Base-by-base conservation (phyloP, 768 basidiomycete genomes). In the Termitomyces sp. region DNA sequence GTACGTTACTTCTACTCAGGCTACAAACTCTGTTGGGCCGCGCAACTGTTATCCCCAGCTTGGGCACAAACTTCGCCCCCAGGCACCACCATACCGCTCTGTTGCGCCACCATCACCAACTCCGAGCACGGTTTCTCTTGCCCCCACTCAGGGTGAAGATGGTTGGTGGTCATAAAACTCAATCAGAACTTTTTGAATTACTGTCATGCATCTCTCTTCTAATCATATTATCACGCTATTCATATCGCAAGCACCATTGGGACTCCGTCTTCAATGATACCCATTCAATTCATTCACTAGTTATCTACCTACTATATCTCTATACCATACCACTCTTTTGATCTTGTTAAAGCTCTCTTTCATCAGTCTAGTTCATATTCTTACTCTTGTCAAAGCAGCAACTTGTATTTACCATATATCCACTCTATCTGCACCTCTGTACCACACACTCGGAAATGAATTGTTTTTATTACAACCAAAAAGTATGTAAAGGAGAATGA, bases 101-200 rank as follows among this genome's bases (percentile, higher is more conserved):
- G 67, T 74, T 19, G 40, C 48, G 9, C 56, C 56, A 11, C 78
- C 85, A 14, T 93, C 91, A 1, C 92, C 92, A 8, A 85, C 91
- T 27, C 85, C 84, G 25, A 93, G 92, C 65, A 82, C 75, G 1
- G 85, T 87, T n/a, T 90, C 89, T 21, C 75, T 82, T 29, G 79
- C 85, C 9, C 89, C 87, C 7, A 91, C 88, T 0, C 75, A 83
- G 57, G 83, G 82, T 41, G 77, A 84, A 1, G 86, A 93, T 46
- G 92, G 91, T 35, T 94, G 91, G 92, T 93, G 84, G 82, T 73
- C 75, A 63, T 90, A 75, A 74, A 60, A 53, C 21, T 16, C 25
- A 17, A 12, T 34, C 47, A 27, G 6, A 12, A 34, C 19, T 27
- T 47, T 14, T 59, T 47, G 4, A 32, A 34, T 17, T 47, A 47